Conservation (phyloP, 352 stramenopile species). For the Pseudoperonospora humuli region DNA sequence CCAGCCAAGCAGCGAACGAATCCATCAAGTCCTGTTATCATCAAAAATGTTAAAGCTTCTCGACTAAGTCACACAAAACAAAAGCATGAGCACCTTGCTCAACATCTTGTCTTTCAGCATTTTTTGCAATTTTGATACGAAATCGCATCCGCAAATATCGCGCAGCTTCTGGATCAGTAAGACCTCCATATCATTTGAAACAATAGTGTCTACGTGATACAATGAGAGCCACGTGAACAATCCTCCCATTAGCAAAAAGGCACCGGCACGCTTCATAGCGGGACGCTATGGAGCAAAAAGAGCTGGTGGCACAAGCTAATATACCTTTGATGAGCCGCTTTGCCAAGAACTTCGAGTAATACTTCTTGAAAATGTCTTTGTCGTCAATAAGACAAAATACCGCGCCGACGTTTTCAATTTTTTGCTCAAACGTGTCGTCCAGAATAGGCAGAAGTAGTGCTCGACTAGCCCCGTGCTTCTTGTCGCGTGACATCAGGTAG, state of each 20-base stretch:
- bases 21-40: constrained; percentile 50
- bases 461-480: constrained; percentile 19
- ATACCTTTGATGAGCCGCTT: constrained; percentile 82
- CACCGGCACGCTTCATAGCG: neutral
- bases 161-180: constrained; percentile 77
- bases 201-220: constrained; percentile 35
- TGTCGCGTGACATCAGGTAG: constrained; percentile 77
- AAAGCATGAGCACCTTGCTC: constrained; percentile 45
- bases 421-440: constrained; percentile 63
- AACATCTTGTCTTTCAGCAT: constrained; percentile 84
- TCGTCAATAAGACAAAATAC: constrained; percentile 86
- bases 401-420: constrained; percentile 75
- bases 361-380: constrained; percentile 88
- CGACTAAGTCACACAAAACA: neutral
- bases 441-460: constrained; percentile 18
- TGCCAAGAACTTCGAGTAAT: constrained; percentile 79
- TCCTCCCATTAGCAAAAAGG: neutral
- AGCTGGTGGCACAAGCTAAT: neutral
- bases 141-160: constrained; percentile 79
- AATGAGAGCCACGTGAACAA: neutral
- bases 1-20: constrained; percentile 62
- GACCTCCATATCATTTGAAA: constrained; percentile 70
- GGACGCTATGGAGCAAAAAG: neutral
- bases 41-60: constrained; percentile 1
- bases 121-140: constrained; percentile 85